Evolutionary conservation across 257 asterid species (phyloP), one percentile per base, ranked within the genome.

Genomic region (Scutellaria minor): DNA sequence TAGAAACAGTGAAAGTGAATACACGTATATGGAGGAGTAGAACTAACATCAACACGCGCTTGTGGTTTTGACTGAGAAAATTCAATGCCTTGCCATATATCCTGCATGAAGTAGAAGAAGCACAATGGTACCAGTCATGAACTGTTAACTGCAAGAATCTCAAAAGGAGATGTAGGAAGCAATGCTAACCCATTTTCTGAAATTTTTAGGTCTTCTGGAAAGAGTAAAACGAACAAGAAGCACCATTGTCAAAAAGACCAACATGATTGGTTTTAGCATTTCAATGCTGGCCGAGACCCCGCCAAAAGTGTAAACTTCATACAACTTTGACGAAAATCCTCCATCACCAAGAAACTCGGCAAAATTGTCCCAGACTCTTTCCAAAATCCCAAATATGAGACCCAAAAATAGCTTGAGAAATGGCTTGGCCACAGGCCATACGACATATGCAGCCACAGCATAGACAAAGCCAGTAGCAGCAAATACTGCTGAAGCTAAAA

Each of bases 11-110:
- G 41, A 52, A 57, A 67, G 46, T 7, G 37, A 68, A 44, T 6
- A 72, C 13, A 37, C 66, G 57, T 40, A 54, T 59, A 69, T 37
- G 5, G 65, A 57, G 58, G 72, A 65, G 46, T 35, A 53, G 75
- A 77, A 86, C 99, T 84, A 59, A 95, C 99, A 88, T 95, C 98
- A 77, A 95, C 97, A 66, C 99, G 98, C 37, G 99, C 99, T 88
- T 92, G 96, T 76, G 99, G 88, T 80, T 92, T 95, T 46, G 99
- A 95, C 77, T 92, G 98, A 71, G 98, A 88, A 78, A 95, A 95
- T 78, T 92, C 98, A 71, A 95, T 90, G 75, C 98, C 98, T 92
- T 95, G 99, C 99, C 99, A 95, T 75, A 95, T 85, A 82, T 95
- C 99, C 99, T 91, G 90, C 87, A 83, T 48, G 75, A 74, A 60